Evolutionary conservation across 2,329 filamentous ascomycete species (phyloP).

Genomic region (Paecilomyces sp.): DNA sequence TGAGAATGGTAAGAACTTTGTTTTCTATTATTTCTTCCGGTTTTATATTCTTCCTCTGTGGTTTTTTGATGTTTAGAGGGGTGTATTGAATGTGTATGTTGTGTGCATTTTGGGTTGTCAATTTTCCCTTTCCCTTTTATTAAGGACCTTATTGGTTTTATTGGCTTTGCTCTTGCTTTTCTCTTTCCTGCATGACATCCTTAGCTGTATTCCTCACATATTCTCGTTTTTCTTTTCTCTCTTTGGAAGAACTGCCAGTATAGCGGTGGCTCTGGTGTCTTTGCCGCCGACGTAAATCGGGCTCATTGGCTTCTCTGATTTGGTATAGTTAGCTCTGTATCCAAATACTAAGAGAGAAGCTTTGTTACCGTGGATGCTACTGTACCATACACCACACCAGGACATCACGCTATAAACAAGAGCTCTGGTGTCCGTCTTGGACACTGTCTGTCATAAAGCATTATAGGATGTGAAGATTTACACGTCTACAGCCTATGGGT

Average conservation of each 20-base stretch:
- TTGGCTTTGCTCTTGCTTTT: background rate
- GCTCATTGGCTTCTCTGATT: background rate
- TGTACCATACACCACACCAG: too few species aligned
- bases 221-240: background rate
- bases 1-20: conserved; percentile 22
- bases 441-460: background rate
- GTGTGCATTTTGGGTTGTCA: background rate
- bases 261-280: background rate
- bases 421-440: background rate
- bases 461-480: background rate
- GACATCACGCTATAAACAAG: background rate
- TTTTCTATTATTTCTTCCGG: background rate
- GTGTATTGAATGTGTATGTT: background rate
- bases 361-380: background rate
- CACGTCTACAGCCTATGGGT: background rate
- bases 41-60: background rate
- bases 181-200: background rate
- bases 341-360: background rate
- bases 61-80: background rate
- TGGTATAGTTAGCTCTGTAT: background rate
- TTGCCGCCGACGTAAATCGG: background rate
- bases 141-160: background rate
- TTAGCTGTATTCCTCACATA: background rate
- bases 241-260: background rate
- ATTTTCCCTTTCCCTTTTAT: background rate